Conservation (phyloP, 73 alveolate genomes). For the Stentor coeruleus region DNA sequence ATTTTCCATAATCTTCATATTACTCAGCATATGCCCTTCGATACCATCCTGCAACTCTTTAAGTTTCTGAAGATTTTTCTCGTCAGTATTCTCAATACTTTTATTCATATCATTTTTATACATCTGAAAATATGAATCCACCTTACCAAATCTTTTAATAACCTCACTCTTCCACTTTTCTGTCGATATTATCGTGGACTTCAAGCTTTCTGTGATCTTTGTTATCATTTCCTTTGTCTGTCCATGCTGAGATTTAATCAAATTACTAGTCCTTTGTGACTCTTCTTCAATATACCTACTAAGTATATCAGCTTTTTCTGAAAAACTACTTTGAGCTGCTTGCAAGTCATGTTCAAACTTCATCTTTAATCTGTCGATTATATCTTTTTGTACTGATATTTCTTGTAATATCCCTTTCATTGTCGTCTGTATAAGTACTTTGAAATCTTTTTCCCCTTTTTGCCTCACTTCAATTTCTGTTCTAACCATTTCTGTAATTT, state of each 20-base stretch:
- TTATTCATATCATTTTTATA: constrained; percentile 52
- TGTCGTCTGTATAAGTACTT: constrained; percentile 40
- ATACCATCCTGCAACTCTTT: constrained; percentile 55
- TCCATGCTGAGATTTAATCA: constrained; percentile 38
- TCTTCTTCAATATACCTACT: constrained; percentile 62
- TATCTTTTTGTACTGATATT: constrained; percentile 48
- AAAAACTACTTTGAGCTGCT: constrained; percentile 48
- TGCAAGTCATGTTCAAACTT: constrained; percentile 46
- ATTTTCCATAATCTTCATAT: constrained; percentile 47
- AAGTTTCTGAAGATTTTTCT: constrained; percentile 39
- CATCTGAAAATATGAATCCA: constrained; percentile 50
- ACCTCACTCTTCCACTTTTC: constrained; percentile 52
- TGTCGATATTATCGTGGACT: constrained; percentile 45
- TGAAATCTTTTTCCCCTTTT: constrained; percentile 34
- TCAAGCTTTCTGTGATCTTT: constrained; percentile 55
- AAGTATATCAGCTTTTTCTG: constrained; percentile 64
- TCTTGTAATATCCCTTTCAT: constrained; percentile 57
- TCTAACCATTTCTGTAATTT: constrained; percentile 60
- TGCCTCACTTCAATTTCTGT: constrained; percentile 56
- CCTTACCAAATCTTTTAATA: constrained; percentile 44
- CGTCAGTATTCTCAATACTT: constrained; percentile 39
- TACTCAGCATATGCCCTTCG: constrained; percentile 42
- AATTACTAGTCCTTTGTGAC: constrained; percentile 32
- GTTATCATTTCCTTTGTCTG: constrained; percentile 52
- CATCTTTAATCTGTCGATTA: constrained; percentile 32